Evolutionary conservation across 2,329 filamentous ascomycete species (phyloP).

Genomic region (Pseudogymnoascus sp.): DNA sequence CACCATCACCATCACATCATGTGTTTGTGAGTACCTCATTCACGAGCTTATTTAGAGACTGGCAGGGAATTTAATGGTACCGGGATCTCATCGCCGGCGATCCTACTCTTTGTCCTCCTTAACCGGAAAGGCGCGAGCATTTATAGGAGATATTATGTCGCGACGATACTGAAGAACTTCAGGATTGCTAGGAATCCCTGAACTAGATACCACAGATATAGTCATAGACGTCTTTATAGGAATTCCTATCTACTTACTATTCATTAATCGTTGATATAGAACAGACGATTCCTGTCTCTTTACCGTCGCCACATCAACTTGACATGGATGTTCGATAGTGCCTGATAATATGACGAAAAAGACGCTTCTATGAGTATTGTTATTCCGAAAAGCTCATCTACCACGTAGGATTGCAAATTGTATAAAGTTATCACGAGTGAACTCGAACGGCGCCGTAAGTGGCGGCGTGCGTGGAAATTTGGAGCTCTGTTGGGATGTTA

Average conservation of each 20-base stretch:
- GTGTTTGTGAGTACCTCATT: not conserved
- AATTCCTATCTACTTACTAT: not conserved
- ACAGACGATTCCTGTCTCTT: not conserved
- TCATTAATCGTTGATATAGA: not conserved
- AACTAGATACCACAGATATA: not conserved
- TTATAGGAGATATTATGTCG: not conserved
- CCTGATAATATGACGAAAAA: not conserved
- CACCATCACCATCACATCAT: not conserved
- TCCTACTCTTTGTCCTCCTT: not conserved
- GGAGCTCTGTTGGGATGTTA: no score
- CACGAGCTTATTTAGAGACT: not conserved
- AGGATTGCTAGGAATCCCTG: not conserved
- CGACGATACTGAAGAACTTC: not conserved
- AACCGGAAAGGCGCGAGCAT: not conserved
- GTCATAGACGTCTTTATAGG: not conserved
- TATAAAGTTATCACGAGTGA: no score
- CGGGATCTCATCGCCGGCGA: not conserved
- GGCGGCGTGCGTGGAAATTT: no score
- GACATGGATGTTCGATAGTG: not conserved
- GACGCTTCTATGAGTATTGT: no score
- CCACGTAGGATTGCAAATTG: not conserved
- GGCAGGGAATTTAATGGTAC: not conserved
- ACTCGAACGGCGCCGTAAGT: no score
- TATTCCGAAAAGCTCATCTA: not conserved
- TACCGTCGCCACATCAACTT: not conserved